These are phyloP conservation scores for Suhomyces kilbournensis DNA, from an alignment of 805 yeast genomes.

Conservation along the genomic window DNA sequence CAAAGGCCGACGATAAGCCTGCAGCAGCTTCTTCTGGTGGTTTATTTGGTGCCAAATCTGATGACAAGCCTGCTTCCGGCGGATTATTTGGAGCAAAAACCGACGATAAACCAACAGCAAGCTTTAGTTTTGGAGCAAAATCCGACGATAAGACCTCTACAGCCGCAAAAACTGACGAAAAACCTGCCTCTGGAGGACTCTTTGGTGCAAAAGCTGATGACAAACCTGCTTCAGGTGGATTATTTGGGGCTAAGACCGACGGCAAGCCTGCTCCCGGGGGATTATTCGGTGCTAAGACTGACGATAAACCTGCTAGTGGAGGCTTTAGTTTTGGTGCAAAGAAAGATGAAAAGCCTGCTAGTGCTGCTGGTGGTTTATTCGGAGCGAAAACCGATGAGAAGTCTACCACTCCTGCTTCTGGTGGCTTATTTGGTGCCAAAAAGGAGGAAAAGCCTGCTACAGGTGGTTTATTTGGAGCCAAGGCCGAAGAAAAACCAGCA, in stretches of 20 bases:
- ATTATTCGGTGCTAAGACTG: conserved; percentile 15
- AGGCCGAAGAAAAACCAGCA: conserved; percentile 5
- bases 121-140: conserved; percentile 3
- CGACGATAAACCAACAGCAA: conserved; percentile 1
- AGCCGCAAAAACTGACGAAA: conserved; percentile 7
- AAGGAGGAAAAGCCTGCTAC: conserved; percentile 16
- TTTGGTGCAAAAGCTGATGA: conserved; percentile 5
- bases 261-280: conserved; percentile 9
- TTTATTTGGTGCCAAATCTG: conserved; percentile 13
- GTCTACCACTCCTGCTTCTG: conserved; percentile 1
- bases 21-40: conserved; percentile 7
- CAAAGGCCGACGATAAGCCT: conserved; percentile 5
- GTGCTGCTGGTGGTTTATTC: conserved; percentile 6
- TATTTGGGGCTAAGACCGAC: conserved; percentile 5
- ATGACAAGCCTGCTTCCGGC: conserved; percentile 6
- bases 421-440: conserved; percentile 5
- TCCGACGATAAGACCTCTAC: not conserved
- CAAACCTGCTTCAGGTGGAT: conserved; percentile 5
- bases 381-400: conserved; percentile 3
- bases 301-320: conserved; percentile 13
- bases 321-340: conserved; percentile 9
- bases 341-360: conserved; percentile 7
- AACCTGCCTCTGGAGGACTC: not conserved
- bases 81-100: conserved; percentile 14
- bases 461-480: conserved; percentile 22